Evolutionary conservation across 495 filamentous ascomycete species (phyloP), one percentile per base, ranked within the genome.

Genomic region (Bryoglossum gracile): DNA sequence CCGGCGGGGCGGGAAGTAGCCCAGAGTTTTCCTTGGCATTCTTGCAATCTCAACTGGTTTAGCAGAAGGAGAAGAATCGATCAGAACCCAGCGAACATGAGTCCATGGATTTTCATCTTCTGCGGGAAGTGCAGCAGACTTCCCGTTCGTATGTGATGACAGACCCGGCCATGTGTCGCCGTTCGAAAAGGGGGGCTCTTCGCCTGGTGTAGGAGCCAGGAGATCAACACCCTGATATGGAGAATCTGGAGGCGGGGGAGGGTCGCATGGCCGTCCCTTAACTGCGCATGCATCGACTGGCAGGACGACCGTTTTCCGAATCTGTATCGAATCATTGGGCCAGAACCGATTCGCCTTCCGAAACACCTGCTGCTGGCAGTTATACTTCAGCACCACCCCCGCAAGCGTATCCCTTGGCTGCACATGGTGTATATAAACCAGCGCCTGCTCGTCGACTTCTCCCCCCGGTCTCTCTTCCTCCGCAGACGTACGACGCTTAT

Each of bases 371-470:
- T 85, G 74, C 50, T 83, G 78, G 57, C 89, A 95, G 53, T 84
- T 84, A 65, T 92, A 98, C 51, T 80, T 84, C 35, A 98, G 87
- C 21, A 87, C 84, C 16, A 98, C 82, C 2, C 92, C 90, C 1
- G 87, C 87, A 48, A 95, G 80, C 10, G 87, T 95, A 60, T 97
- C 94, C 24, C 74, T 74, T 3, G 82, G 73, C 48, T 79, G 78
- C 2, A 98, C 90, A 49, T 82, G 82, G 65, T 98, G 92, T 18
- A 98, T 70, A 64, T 98, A 98, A 11, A 88, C 90, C 46, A 96
- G 61, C 16, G 80, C 78, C 49, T 84, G 80, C 34, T 89, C 86
- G 43, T 80, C 77, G n/a, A n/a, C n/a, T 22, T 77, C 72, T 30
- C 71, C 56, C 28, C 80, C 28, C 14, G 43, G 23, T 33, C 42